Conservation (phyloP, 371 early-diverging fungal genomes). For the Lichtheimia ornata region DNA sequence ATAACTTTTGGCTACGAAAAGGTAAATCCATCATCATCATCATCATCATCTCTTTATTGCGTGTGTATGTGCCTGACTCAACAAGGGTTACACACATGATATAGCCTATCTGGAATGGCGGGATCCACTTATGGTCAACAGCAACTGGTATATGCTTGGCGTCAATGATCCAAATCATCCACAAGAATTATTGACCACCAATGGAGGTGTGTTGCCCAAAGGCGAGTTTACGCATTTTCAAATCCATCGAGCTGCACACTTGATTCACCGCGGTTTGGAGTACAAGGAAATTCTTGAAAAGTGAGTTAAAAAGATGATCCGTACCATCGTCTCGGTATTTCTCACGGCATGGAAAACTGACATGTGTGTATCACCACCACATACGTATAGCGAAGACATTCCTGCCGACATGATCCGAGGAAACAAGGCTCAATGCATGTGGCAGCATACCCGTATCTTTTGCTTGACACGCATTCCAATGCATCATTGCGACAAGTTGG, state of each 20-base stretch:
- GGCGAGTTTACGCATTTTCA: conserved; percentile 78
- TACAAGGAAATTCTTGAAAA: conserved; percentile 72
- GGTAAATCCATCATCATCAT: conserved; percentile 14
- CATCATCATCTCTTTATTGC: neutral
- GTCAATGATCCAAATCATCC: conserved; percentile 73
- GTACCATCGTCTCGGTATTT: too few species aligned
- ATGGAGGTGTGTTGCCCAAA: conserved; percentile 18
- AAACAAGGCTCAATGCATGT: conserved; percentile 19
- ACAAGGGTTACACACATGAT: conserved; percentile 17
- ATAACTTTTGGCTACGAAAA: conserved; percentile 83
- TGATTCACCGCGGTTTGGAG: conserved; percentile 71
- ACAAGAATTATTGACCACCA: conserved; percentile 43
- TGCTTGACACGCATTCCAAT: conserved; percentile 83
- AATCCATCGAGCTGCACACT: conserved; percentile 81
- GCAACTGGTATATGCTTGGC: conserved; percentile 85
- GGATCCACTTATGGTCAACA: conserved; percentile 84
- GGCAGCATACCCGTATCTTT: conserved; percentile 79
- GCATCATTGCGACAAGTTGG: conserved; percentile 63
- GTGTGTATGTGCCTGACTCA: neutral
- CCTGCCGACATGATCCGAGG: conserved; percentile 59
- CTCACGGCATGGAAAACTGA: too few species aligned
- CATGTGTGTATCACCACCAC: too few species aligned
- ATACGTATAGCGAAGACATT: conserved; percentile 41
- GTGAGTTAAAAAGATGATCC: conserved; percentile 26
- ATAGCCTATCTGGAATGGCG: conserved; percentile 91